These are phyloP conservation scores for Colletotrichum filicis DNA, from an alignment of 2,329 filamentous ascomycete species.

Conservation along the genomic window DNA sequence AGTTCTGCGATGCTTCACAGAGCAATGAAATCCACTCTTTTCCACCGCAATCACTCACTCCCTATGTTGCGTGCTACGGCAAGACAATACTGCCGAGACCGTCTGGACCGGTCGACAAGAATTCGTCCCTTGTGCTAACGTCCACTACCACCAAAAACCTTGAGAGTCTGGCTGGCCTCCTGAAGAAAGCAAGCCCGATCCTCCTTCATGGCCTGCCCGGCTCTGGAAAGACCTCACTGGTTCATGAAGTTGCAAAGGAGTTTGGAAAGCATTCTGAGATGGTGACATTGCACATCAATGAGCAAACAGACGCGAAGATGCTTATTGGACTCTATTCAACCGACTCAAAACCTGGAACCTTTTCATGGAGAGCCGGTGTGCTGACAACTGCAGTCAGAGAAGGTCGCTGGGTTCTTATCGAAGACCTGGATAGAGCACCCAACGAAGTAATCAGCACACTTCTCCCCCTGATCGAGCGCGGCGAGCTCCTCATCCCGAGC, in stretches of 20 bases:
- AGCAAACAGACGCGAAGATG: conserved; percentile 98
- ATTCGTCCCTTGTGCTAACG: conserved; percentile 71
- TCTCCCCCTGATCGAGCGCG: conserved; percentile 89
- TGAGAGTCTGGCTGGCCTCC: conserved; percentile 71
- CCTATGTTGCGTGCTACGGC: conserved; percentile 73
- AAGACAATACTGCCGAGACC: conserved; percentile 74
- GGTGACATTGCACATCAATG: conserved; percentile 95
- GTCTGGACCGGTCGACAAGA: conserved; percentile 56
- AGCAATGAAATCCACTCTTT: conserved; percentile 37
- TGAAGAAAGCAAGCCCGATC: conserved; percentile 77
- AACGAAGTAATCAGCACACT: conserved; percentile 95
- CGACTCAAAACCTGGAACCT: conserved; percentile 86
- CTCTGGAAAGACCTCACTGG: conserved; percentile 88
- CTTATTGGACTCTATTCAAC: conserved; percentile 95
- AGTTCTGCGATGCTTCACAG: conserved; percentile 43
- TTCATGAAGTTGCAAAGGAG: conserved; percentile 83
- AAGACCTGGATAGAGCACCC: conserved; percentile 94
- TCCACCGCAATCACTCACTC: conserved; percentile 61
- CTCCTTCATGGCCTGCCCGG: conserved; percentile 86
- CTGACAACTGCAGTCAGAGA: conserved; percentile 93
- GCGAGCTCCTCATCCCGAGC: conserved; percentile 90
- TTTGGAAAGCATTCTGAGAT: conserved; percentile 84
- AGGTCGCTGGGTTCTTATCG: conserved; percentile 96
- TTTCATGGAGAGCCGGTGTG: conserved; percentile 91
- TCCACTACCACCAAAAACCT: conserved; percentile 80